A percentile compares a stretch with the other conserved stretches of the same genome.
Evolutionary conservation across 257 asterid genomes (phyloP).

Genomic region (Solanum ossicruentum): DNA sequence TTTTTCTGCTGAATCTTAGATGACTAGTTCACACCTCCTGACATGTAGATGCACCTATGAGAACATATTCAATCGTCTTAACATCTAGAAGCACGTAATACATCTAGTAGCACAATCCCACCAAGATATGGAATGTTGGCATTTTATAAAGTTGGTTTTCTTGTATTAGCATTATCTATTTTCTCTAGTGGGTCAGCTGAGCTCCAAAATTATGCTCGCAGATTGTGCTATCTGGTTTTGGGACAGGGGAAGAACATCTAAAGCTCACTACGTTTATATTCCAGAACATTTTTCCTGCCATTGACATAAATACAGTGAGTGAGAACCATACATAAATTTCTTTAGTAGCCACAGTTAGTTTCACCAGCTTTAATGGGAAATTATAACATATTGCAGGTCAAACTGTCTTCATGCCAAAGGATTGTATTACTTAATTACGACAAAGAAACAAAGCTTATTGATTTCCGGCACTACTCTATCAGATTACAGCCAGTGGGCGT

Average conservation of each 20-base stretch:
- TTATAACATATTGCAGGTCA: slow-evolving; percentile 43
- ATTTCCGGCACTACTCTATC: slow-evolving; percentile 84
- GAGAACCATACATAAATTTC: neutral
- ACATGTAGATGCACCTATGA: neutral
- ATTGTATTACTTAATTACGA: slow-evolving; percentile 84
- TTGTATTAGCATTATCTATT: neutral
- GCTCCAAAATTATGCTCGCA: slow-evolving; percentile 16
- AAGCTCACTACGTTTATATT: slow-evolving; percentile 82
- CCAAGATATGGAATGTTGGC: neutral
- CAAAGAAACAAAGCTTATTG: slow-evolving; percentile 77
- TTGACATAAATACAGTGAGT: slow-evolving; percentile 81
- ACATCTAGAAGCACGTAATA: neutral
- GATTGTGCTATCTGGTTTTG: slow-evolving; percentile 96
- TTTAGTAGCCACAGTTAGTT: neutral
- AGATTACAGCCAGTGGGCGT: slow-evolving; percentile 94
- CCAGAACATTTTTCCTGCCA: slow-evolving; percentile 93
- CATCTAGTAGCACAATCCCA: neutral
- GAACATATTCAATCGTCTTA: neutral
- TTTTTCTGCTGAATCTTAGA: neutral
- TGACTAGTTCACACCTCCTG: neutral
- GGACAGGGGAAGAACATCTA: slow-evolving; percentile 90
- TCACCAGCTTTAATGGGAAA: neutral
- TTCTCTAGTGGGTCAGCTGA: neutral
- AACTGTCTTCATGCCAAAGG: slow-evolving; percentile 89
- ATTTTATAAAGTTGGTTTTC: neutral